Conservation (phyloP, 305 asterid genomes). For the Rubia balearica region DNA sequence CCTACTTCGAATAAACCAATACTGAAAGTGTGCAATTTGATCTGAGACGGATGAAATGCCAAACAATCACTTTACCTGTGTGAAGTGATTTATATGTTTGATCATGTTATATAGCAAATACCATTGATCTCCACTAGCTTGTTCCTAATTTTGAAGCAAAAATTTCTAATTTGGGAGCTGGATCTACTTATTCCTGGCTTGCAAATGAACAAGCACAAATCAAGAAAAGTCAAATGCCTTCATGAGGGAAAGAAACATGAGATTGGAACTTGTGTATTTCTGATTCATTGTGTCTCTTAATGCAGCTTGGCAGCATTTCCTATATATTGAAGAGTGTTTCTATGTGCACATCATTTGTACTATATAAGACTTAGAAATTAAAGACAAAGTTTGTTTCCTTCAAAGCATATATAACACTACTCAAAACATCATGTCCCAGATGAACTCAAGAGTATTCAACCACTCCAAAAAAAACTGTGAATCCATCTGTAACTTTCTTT, state of each 20-base stretch:
- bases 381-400: neutral
- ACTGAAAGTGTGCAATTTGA: too few relatives aligned
- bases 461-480: neutral
- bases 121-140: too few relatives aligned
- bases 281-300: neutral
- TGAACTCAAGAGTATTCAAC: too few relatives aligned
- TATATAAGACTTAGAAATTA: neutral
- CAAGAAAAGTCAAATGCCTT: neutral
- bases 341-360: neutral
- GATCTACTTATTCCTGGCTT: too few relatives aligned
- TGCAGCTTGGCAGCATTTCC: neutral
- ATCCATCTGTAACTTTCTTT: neutral
- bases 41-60: too few relatives aligned
- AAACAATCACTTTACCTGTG: too few relatives aligned
- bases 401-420: neutral
- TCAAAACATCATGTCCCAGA: neutral
- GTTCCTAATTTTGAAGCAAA: too few relatives aligned
- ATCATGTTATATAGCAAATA: too few relatives aligned
- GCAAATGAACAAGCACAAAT: neutral
- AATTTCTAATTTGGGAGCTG: too few relatives aligned
- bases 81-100: too few relatives aligned
- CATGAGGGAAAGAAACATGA: neutral
- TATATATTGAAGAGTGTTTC: neutral
- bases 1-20: too few relatives aligned
- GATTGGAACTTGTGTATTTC: neutral